Conservation (phyloP, 2,329 filamentous ascomycete species). For the Neoascochyta sp. region DNA sequence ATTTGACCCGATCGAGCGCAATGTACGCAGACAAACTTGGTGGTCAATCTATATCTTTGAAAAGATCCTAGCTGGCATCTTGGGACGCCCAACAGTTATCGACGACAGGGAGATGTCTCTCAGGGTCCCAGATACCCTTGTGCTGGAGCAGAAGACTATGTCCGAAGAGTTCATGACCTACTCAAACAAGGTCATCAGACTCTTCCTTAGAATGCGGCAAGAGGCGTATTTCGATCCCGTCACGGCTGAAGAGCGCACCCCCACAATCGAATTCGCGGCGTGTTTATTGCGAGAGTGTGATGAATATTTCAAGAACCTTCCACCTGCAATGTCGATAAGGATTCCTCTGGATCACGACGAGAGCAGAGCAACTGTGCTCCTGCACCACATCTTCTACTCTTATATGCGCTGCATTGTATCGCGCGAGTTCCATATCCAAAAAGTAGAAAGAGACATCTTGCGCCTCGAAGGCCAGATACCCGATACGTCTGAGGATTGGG, state of each 20-base stretch:
- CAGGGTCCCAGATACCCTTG: conserved; percentile 15
- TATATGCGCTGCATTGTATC: conserved; percentile 24
- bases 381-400: conserved; percentile 22
- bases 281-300: conserved; percentile 21
- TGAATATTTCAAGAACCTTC: conserved; percentile 12
- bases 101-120: conserved; percentile 24
- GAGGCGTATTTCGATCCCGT: conserved; percentile 21
- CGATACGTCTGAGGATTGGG: conserved; percentile 11
- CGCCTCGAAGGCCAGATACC: conserved; percentile 10
- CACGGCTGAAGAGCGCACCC: conserved; percentile 17
- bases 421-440: conserved; percentile 22
- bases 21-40: conserved; percentile 25
- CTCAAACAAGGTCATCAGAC: conserved; percentile 8
- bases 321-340: conserved; percentile 8
- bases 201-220: conserved; percentile 21
- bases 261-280: conserved; percentile 16
- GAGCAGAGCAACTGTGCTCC: conserved; percentile 13
- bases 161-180: conserved; percentile 13
- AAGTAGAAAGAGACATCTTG: conserved; percentile 18
- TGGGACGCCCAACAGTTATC: conserved; percentile 25
- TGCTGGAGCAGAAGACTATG: conserved; percentile 16
- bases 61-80: conserved; percentile 21
- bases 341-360: conserved; percentile 10
- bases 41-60: conserved; percentile 28
- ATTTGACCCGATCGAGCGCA: conserved; percentile 34